Evolutionary conservation across 2,329 filamentous ascomycete genomes (phyloP).

Genomic region (Raffaelea ambrosiae): DNA sequence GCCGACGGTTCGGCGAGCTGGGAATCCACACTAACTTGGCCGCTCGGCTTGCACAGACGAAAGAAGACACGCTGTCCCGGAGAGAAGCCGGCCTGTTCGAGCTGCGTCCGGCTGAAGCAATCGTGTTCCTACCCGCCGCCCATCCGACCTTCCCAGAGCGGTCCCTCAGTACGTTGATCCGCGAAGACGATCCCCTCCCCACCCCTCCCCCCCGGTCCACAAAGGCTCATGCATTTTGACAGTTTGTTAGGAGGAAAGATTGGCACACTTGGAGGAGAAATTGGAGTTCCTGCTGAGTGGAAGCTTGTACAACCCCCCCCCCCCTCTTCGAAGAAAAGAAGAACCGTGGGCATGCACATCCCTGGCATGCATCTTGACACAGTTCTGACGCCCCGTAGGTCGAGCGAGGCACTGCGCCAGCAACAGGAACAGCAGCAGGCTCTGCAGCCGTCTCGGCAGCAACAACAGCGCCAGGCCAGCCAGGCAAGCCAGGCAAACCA

Average conservation of each 20-base stretch:
- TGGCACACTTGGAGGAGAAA: background rate
- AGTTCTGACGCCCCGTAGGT: background rate
- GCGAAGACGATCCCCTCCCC: background rate
- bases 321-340: no score
- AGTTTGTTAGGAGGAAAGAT: background rate
- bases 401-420: background rate
- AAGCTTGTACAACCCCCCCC: background rate
- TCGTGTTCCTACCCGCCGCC: slow-evolving; percentile 8
- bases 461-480: background rate
- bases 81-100: slow-evolving; percentile 42
- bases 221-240: background rate
- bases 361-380: no score
- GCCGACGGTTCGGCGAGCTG: no score
- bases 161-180: background rate
- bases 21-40: no score
- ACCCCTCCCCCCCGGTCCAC: no score
- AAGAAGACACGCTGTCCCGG: slow-evolving; percentile 45
- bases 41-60: no score
- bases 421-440: background rate
- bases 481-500: no score
- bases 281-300: background rate
- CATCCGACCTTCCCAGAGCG: background rate
- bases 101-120: slow-evolving; percentile 39
- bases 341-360: background rate
- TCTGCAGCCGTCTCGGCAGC: background rate